phyloP scores from a whole-genome alignment of 305 asterid genomes.

The Solanum hybrid region DNA sequence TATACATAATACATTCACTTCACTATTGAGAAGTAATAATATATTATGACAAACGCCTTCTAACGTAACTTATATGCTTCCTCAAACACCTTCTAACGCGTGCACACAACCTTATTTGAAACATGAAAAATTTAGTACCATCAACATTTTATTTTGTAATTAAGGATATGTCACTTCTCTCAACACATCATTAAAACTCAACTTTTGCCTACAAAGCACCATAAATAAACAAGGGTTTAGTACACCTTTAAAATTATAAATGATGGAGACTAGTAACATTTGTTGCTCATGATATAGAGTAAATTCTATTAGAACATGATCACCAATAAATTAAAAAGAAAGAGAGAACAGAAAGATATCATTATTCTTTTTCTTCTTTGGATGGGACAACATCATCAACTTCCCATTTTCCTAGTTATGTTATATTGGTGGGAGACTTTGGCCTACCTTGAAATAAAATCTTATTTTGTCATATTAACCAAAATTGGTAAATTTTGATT shows the following conservation, averaged over 20 bases:
- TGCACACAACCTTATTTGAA: background rate
- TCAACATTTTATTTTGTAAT: background rate
- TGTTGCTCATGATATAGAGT: background rate
- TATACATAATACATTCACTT: too few species aligned
- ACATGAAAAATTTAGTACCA: background rate
- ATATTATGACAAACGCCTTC: background rate
- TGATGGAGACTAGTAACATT: background rate
- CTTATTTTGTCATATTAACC: background rate
- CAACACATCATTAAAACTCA: background rate
- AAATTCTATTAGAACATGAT: background rate
- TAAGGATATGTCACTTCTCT: background rate
- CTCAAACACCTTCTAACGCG: background rate
- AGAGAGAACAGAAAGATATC: background rate
- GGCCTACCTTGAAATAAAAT: background rate
- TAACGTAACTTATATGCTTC: background rate
- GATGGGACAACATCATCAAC: background rate
- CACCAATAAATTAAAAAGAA: background rate
- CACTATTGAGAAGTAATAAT: too few species aligned
- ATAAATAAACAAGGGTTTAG: background rate
- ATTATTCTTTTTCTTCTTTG: background rate
- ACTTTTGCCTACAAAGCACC: background rate
- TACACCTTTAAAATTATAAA: background rate
- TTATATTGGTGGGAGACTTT: background rate
- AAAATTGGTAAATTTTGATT: background rate
- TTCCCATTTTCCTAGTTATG: background rate